A percentile compares a stretch with the other conserved stretches of the same genome.
These are phyloP conservation scores for Drechslerella stenobrocha DNA, from an alignment of 2,329 filamentous ascomycete species.

Conservation along the genomic window DNA sequence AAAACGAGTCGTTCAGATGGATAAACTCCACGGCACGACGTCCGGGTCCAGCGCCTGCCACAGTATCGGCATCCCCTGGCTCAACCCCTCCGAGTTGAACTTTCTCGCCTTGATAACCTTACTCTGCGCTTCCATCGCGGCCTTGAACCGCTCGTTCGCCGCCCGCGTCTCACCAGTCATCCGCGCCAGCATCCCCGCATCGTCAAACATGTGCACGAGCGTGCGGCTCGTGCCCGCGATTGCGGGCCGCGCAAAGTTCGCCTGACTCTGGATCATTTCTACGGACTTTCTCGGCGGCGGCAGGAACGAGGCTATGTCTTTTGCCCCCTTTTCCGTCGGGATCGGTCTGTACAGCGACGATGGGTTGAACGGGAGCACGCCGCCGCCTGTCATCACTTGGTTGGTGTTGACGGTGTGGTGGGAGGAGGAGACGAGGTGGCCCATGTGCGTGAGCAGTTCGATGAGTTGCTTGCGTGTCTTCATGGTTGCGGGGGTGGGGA, in stretches of 20 bases:
- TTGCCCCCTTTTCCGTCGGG: slow-evolving; percentile 57
- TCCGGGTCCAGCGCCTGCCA: slow-evolving; percentile 55
- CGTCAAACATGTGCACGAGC: slow-evolving; percentile 58
- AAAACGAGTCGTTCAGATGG: slow-evolving; percentile 8
- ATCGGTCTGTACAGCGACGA: slow-evolving; percentile 51
- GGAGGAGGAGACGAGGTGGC: slow-evolving; percentile 55
- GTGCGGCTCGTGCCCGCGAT: slow-evolving; percentile 55
- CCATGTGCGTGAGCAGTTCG: slow-evolving; percentile 58
- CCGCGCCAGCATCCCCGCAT: slow-evolving; percentile 54
- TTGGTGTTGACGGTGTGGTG: slow-evolving; percentile 59
- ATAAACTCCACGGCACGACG: slow-evolving; percentile 32
- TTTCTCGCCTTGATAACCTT: slow-evolving; percentile 54
- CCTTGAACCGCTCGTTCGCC: slow-evolving; percentile 56
- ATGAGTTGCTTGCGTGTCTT: slow-evolving; percentile 54
- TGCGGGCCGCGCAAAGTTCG: slow-evolving; percentile 57
- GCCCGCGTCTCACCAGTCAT: slow-evolving; percentile 54
- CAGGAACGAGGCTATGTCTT: slow-evolving; percentile 55
- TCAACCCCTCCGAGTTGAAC: slow-evolving; percentile 58
- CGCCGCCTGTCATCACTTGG: slow-evolving; percentile 55
- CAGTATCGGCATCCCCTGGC: slow-evolving; percentile 60
- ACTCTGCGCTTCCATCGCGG: slow-evolving; percentile 57
- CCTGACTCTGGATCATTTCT: slow-evolving; percentile 56
- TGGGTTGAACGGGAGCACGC: slow-evolving; percentile 58
- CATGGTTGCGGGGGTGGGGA: slow-evolving; percentile 54
- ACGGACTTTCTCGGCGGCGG: slow-evolving; percentile 54